phyloP scores from a whole-genome alignment of 805 yeast genomes.

The Ascoidea asiatica region DNA sequence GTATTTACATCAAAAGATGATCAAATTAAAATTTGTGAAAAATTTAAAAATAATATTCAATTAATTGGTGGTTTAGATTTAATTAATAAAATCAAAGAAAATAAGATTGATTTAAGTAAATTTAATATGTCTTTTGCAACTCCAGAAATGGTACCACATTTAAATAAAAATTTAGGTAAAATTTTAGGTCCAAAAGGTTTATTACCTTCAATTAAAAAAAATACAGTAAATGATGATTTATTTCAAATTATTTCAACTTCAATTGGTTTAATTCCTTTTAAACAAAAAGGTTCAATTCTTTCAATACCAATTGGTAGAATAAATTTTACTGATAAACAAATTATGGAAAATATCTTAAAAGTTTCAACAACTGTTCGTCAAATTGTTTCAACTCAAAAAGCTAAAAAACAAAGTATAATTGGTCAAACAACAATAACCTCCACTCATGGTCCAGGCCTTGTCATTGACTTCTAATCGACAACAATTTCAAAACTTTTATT shows the following conservation, averaged over 20 bases:
- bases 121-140: conserved; percentile 78
- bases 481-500: no score
- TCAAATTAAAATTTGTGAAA: conserved; percentile 36
- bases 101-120: conserved; percentile 29
- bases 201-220: conserved; percentile 78
- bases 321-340: conserved; percentile 63
- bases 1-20: conserved; percentile 53
- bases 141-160: conserved; percentile 56
- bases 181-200: conserved; percentile 78
- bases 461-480: conserved; percentile 38
- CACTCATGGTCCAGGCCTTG: conserved; percentile 71
- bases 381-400: conserved; percentile 38
- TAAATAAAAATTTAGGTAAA: conserved; percentile 58
- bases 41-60: conserved; percentile 42
- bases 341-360: conserved; percentile 55
- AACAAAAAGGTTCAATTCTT: conserved; percentile 52
- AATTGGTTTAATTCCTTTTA: conserved; percentile 62
- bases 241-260: conserved; percentile 35
- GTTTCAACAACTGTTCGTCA: conserved; percentile 49
- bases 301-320: conserved; percentile 66
- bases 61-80: conserved; percentile 63
- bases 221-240: conserved; percentile 69
- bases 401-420: conserved; percentile 53
- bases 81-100: conserved; percentile 43
- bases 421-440: conserved; percentile 59